Evolutionary conservation across 1,284 basidiomycete species (phyloP).

Genomic region (Leccinum laetum): DNA sequence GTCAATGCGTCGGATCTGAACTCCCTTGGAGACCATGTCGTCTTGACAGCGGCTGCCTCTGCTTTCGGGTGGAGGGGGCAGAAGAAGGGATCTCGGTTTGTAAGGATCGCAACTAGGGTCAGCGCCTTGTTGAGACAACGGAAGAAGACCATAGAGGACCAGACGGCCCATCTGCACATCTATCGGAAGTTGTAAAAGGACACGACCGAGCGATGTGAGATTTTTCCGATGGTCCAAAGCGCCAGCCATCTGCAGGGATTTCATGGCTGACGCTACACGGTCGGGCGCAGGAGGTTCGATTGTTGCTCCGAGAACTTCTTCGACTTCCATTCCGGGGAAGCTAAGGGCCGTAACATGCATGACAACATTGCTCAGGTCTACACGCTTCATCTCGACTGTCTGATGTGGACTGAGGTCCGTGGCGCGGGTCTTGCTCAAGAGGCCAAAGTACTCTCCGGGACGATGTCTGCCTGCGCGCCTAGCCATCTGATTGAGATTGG

Average conservation of each 20-base stretch:
- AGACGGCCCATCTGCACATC: constrained; percentile 91
- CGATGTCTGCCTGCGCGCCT: constrained; percentile 95
- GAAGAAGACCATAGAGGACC: constrained; percentile 93
- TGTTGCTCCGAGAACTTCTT: constrained; percentile 82
- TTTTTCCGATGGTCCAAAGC: constrained; percentile 81
- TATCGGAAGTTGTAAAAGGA: constrained; percentile 88
- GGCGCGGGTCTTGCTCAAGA: constrained; percentile 71
- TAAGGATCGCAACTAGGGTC: constrained; percentile 88
- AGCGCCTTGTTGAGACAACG: constrained; percentile 90
- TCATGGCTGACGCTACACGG: constrained; percentile 83
- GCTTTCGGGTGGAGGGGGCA: constrained; percentile 72
- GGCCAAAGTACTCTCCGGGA: constrained; percentile 89
- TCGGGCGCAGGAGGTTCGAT: constrained; percentile 90
- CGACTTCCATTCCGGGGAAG: constrained; percentile 85
- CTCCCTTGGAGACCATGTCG: constrained; percentile 76
- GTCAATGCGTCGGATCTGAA: constrained; percentile 90
- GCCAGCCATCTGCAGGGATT: constrained; percentile 83
- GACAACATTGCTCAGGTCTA: constrained; percentile 89
- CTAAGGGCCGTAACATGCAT: constrained; percentile 99
- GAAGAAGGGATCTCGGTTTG: constrained; percentile 91
- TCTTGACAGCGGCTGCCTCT: constrained; percentile 71
- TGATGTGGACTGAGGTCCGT: constrained; percentile 77
- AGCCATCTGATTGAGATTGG: constrained; percentile 93
- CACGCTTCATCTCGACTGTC: constrained; percentile 95
- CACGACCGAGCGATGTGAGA: constrained; percentile 86